Conservation (phyloP, 2,329 filamentous ascomycete species). For the Remersonia thermophila region DNA sequence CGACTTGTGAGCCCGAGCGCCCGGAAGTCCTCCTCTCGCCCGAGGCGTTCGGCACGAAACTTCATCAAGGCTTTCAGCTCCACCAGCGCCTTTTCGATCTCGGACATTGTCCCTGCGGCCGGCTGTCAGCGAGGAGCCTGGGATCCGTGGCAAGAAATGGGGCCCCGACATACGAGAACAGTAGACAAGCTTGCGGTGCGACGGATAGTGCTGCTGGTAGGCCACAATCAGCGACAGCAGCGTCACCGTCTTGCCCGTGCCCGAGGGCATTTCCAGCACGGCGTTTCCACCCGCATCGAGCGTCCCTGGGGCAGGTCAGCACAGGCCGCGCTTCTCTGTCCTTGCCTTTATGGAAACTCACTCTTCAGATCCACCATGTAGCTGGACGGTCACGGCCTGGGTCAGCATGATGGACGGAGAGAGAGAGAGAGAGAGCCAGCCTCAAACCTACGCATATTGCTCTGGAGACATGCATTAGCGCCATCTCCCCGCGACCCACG, state of each 20-base stretch:
- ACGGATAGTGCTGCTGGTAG: constrained; percentile 87
- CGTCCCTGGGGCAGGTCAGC: constrained; percentile 38
- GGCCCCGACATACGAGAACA: constrained; percentile 69
- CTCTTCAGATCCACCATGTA: constrained; percentile 49
- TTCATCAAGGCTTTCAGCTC: constrained; percentile 92
- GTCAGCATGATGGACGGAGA: constrained; percentile 5
- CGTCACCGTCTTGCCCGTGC: constrained; percentile 94
- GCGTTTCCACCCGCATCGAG: constrained; percentile 92
- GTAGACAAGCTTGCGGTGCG: constrained; percentile 93
- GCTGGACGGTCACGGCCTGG: constrained; percentile 19
- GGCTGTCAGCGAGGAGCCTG: too few species aligned
- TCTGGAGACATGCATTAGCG: constrained; percentile 7
- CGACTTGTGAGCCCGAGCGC: constrained; percentile 87
- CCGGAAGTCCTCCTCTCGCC: constrained; percentile 81
- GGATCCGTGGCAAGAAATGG: too few species aligned
- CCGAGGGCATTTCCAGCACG: constrained; percentile 97
- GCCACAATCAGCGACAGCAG: constrained; percentile 89
- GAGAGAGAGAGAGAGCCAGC: neutral
- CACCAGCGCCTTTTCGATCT: constrained; percentile 93
- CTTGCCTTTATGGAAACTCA: constrained; percentile 18
- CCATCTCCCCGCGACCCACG: too few species aligned
- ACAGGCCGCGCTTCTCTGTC: neutral
- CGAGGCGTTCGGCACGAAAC: constrained; percentile 81
- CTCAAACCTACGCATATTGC: constrained; percentile 20
- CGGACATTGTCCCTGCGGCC: constrained; percentile 73